These are phyloP conservation scores for Earliella scabrosa DNA, from an alignment of 1,284 basidiomycete genomes.

Conservation along the genomic window DNA sequence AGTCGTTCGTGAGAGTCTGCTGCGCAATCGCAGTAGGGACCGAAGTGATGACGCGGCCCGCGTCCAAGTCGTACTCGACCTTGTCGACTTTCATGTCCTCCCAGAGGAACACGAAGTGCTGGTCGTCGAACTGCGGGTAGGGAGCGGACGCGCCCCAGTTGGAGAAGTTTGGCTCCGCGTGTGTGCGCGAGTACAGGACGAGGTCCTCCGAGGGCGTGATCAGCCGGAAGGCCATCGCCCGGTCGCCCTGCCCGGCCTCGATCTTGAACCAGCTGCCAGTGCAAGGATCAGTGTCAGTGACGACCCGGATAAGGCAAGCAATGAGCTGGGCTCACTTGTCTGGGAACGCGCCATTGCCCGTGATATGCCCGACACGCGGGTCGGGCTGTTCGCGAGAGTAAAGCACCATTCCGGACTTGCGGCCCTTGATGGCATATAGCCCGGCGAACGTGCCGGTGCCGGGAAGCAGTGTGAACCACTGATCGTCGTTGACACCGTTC, in stretches of 20 bases:
- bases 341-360: conserved; percentile 1
- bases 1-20: neutral
- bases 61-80: conserved; percentile 5
- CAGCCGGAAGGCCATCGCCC: neutral
- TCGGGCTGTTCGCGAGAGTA: neutral
- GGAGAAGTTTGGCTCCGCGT: neutral
- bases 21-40: neutral
- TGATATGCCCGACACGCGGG: conserved; percentile 6
- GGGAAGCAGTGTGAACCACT: conserved; percentile 17
- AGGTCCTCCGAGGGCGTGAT: neutral
- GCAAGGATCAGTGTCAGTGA: neutral
- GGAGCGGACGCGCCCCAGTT: neutral
- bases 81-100: conserved; percentile 8
- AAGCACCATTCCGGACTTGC: conserved; percentile 6
- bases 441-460: conserved; percentile 2
- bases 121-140: neutral
- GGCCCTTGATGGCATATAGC: conserved; percentile 9
- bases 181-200: neutral
- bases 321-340: conserved; percentile 4
- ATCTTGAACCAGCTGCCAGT: conserved; percentile 8
- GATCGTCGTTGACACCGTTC: conserved; percentile 2
- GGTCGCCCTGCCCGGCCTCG: neutral
- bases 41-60: neutral
- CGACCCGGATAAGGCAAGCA: neutral
- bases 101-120: conserved; percentile 7